Percentiles rank a stretch among this genome's conserved stretches.
Conservation (phyloP, 2,329 filamentous ascomycete species). For the Aspergillus sojae region DNA sequence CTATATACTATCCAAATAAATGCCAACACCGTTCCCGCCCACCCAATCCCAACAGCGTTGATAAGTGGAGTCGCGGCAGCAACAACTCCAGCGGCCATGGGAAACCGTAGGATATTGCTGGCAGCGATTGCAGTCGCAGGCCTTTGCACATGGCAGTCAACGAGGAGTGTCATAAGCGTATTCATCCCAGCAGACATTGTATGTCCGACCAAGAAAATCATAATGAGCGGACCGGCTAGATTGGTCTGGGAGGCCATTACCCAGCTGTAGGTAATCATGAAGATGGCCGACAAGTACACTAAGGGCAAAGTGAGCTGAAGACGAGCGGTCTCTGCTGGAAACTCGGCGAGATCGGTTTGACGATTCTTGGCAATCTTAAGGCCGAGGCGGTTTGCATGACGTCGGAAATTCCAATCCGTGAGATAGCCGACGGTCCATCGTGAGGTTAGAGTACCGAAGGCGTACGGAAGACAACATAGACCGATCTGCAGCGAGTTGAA, state of each 20-base stretch:
- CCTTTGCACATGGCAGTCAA: conserved; percentile 43
- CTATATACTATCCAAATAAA: conserved; percentile 23
- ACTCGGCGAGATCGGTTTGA: conserved; percentile 45
- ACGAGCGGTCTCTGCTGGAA: conserved; percentile 51
- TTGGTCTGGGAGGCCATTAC: conserved; percentile 32
- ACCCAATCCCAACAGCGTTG: conserved; percentile 42
- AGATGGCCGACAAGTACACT: conserved; percentile 27
- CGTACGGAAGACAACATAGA: no score
- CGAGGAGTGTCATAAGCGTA: conserved; percentile 46
- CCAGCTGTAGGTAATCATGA: conserved; percentile 41
- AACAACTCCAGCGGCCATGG: conserved; percentile 42
- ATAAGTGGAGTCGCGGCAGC: conserved; percentile 45
- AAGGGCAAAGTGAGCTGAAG: conserved; percentile 39
- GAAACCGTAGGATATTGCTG: conserved; percentile 45
- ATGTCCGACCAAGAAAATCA: conserved; percentile 39
- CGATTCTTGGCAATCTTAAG: conserved; percentile 32
- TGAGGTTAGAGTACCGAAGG: no score
- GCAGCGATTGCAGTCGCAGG: conserved; percentile 45
- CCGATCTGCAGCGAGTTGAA: no score
- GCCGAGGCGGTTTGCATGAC: no score
- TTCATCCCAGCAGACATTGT: conserved; percentile 41
- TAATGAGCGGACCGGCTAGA: conserved; percentile 35
- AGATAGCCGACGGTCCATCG: no score
- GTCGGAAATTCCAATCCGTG: no score
- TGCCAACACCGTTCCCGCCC: conserved; percentile 45